Evolutionary conservation across 2,329 filamentous ascomycete species (phyloP).

Genomic region (Lachnellula arida): DNA sequence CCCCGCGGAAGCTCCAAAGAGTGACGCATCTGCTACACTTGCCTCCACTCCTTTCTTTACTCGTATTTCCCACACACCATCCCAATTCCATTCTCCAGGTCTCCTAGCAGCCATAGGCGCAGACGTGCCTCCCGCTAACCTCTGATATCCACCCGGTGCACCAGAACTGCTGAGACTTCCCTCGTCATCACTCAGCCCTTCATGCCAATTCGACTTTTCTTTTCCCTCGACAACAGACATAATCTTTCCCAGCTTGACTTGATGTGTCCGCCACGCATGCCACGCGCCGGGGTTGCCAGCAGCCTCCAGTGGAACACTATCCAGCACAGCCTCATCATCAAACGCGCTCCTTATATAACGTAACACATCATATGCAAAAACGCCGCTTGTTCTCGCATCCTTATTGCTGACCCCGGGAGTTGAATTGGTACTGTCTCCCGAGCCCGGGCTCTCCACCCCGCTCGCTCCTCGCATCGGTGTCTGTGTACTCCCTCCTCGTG

Average conservation of each 20-base stretch:
- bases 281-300: constrained; percentile 89
- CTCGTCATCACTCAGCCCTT: constrained; percentile 14
- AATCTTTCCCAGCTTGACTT: constrained; percentile 45
- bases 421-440: constrained; percentile 1
- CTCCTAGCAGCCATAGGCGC: constrained; percentile 35
- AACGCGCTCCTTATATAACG: constrained; percentile 81
- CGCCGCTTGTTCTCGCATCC: constrained; percentile 8
- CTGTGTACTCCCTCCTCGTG: constrained; percentile 10
- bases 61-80: constrained; percentile 90
- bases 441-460: constrained; percentile 17
- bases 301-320: constrained; percentile 72
- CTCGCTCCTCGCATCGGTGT: constrained; percentile 24
- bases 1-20: constrained; percentile 63
- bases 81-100: constrained; percentile 94
- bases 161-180: constrained; percentile 5
- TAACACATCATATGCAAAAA: constrained; percentile 63
- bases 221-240: constrained; percentile 2
- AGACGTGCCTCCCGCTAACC: constrained; percentile 17
- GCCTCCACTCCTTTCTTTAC: constrained; percentile 73
- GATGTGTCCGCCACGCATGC: constrained; percentile 84
- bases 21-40: constrained; percentile 71
- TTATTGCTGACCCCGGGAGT: constrained; percentile 5
- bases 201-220: constrained; percentile 11
- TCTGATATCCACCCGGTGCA: constrained; percentile 15
- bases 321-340: constrained; percentile 69